Conservation (phyloP, 768 basidiomycete genomes). For the Panaeolus papilionaceus region DNA sequence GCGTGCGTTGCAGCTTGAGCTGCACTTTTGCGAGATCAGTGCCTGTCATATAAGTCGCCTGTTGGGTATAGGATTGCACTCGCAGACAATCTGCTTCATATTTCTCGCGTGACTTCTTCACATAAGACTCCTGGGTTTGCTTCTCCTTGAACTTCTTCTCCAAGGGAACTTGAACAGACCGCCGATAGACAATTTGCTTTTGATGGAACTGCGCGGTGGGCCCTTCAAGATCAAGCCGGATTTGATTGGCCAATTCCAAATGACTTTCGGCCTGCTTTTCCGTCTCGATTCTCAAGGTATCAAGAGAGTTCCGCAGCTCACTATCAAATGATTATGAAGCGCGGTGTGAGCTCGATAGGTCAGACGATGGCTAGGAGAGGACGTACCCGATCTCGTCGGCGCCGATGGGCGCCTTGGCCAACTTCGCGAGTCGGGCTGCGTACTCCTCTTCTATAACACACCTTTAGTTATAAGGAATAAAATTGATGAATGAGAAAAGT, state of each 20-base stretch:
- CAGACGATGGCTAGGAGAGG: conserved; percentile 1
- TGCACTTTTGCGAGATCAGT: conserved; percentile 88
- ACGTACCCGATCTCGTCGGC: conserved; percentile 92
- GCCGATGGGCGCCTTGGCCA: conserved; percentile 81
- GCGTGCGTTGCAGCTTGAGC: conserved; percentile 80
- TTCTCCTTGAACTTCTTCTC: conserved; percentile 92
- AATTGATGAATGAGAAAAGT: not conserved
- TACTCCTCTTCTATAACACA: conserved; percentile 94
- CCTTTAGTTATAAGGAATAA: conserved; percentile 45
- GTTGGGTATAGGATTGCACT: conserved; percentile 91
- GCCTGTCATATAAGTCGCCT: conserved; percentile 83
- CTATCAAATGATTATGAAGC: conserved; percentile 41
- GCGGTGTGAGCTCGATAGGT: conserved; percentile 13
- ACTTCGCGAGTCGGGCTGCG: conserved; percentile 76
- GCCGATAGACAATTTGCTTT: conserved; percentile 74
- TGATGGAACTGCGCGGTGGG: conserved; percentile 63
- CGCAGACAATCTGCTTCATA: conserved; percentile 89
- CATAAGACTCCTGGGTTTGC: conserved; percentile 83
- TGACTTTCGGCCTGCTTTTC: conserved; percentile 81
- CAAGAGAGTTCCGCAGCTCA: conserved; percentile 80
- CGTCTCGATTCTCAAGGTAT: conserved; percentile 82
- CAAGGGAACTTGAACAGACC: conserved; percentile 69
- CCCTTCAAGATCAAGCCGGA: conserved; percentile 75
- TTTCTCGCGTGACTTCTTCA: conserved; percentile 86
- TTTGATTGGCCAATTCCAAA: conserved; percentile 69